phyloP scores from a whole-genome alignment of 371 early-diverging fungal genomes.

The Mucor saturninus region DNA sequence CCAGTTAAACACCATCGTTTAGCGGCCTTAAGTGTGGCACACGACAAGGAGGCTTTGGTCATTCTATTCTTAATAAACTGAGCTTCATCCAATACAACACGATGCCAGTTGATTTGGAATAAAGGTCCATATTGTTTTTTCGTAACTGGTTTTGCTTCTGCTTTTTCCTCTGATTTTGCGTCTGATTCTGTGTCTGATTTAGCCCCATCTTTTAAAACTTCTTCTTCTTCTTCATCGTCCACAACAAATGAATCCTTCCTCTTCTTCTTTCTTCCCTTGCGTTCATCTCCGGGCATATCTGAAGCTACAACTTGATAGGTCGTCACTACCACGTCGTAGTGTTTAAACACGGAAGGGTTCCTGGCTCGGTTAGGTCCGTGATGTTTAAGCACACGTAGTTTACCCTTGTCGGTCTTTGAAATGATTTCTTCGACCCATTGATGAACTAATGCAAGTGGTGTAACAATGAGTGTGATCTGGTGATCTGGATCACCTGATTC shows the following conservation, averaged over 20 bases:
- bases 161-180: no score
- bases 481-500: slow-evolving; percentile 15
- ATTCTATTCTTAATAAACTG: slow-evolving; percentile 83
- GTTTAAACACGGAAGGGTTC: slow-evolving; percentile 40
- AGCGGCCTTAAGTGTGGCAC: slow-evolving; percentile 58
- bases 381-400: slow-evolving; percentile 61
- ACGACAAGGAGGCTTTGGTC: slow-evolving; percentile 69
- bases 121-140: slow-evolving; percentile 45
- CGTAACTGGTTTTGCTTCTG: background rate
- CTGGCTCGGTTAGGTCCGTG: slow-evolving; percentile 57
- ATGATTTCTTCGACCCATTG: slow-evolving; percentile 74
- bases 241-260: slow-evolving; percentile 1
- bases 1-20: slow-evolving; percentile 92
- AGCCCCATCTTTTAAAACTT: slow-evolving; percentile 7
- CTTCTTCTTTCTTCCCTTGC: slow-evolving; percentile 17
- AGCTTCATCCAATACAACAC: slow-evolving; percentile 82
- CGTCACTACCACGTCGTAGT: slow-evolving; percentile 76
- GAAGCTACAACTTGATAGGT: slow-evolving; percentile 69
- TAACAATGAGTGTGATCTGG: slow-evolving; percentile 66
- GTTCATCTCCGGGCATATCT: slow-evolving; percentile 39
- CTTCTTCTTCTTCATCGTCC: slow-evolving; percentile 5
- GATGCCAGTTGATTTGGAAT: slow-evolving; percentile 54
- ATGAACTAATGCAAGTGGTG: slow-evolving; percentile 66
- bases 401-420: slow-evolving; percentile 51
- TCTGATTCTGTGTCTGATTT: background rate